phyloP scores from a whole-genome alignment of 345 rosid species.

The Eucalyptus globulus region DNA sequence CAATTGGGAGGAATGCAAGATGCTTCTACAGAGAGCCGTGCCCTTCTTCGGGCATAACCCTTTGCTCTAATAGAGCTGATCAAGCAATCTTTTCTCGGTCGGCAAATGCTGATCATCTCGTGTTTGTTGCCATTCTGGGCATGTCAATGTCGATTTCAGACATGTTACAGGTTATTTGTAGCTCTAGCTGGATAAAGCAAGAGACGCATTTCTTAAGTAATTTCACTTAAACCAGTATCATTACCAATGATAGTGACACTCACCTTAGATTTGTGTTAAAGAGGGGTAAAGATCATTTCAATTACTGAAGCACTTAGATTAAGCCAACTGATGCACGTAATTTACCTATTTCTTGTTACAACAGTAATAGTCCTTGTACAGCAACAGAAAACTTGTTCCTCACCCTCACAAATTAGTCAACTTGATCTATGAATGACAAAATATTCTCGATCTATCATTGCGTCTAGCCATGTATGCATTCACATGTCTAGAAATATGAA shows the following conservation, averaged over 20 bases:
- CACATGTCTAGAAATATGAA: background rate
- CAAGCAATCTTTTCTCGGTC: background rate
- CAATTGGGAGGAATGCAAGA: constrained; percentile 15
- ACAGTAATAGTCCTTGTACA: background rate
- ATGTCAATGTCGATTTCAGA: background rate
- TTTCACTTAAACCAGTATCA: background rate
- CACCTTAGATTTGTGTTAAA: background rate
- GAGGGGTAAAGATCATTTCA: background rate
- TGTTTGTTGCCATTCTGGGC: background rate
- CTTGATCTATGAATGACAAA: background rate
- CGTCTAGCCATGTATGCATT: background rate
- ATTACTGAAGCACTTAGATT: background rate
- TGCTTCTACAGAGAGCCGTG: constrained; percentile 39
- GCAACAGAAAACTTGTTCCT: background rate
- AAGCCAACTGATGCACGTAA: background rate
- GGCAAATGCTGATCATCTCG: background rate
- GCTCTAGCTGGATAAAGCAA: background rate
- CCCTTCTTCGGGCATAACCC: constrained; percentile 46
- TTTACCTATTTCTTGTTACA: background rate
- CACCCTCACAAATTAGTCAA: background rate
- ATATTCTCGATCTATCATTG: background rate
- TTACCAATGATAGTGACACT: background rate
- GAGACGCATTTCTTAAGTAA: background rate
- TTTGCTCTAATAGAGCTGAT: background rate
- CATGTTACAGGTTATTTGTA: background rate